A percentile compares a stretch with the other conserved stretches of the same genome.
These are phyloP conservation scores for Pisolithus tinctorius DNA, from an alignment of 768 basidiomycete genomes.

Conservation along the genomic window DNA sequence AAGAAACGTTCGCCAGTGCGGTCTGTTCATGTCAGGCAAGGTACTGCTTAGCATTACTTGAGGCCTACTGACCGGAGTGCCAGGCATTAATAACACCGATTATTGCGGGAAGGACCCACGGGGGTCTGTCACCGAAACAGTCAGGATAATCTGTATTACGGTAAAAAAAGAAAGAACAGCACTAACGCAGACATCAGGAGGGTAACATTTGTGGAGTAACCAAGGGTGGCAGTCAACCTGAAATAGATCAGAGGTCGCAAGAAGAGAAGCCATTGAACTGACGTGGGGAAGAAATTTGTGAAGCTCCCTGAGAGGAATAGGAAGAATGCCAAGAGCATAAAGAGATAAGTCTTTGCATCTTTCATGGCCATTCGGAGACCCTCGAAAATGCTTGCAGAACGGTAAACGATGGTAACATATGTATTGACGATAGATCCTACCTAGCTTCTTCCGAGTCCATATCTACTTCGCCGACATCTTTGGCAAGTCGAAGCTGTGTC, in stretches of 20 bases:
- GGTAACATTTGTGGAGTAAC: conserved; percentile 51
- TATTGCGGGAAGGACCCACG: conserved; percentile 52
- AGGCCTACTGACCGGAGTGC: conserved; percentile 35
- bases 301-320: conserved; percentile 53
- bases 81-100: conserved; percentile 46
- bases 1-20: conserved; percentile 59
- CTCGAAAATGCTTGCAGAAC: conserved; percentile 33
- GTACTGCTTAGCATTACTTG: not conserved
- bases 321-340: conserved; percentile 44
- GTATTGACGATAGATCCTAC: conserved; percentile 1
- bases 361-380: no score
- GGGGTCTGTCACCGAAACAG: conserved; percentile 36
- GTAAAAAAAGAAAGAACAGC: not conserved
- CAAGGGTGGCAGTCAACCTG: conserved; percentile 54
- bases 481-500: conserved; percentile 60
- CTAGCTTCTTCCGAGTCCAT: conserved; percentile 29
- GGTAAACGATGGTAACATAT: conserved; percentile 21
- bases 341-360: no score
- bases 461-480: conserved; percentile 65
- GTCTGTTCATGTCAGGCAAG: conserved; percentile 26
- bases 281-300: conserved; percentile 55
- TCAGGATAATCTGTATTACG: not conserved
- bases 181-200: conserved; percentile 54
- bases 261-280: conserved; percentile 8
- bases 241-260: not conserved